Conservation (phyloP, 179 eudicot species). For the Camellia oleifera region DNA sequence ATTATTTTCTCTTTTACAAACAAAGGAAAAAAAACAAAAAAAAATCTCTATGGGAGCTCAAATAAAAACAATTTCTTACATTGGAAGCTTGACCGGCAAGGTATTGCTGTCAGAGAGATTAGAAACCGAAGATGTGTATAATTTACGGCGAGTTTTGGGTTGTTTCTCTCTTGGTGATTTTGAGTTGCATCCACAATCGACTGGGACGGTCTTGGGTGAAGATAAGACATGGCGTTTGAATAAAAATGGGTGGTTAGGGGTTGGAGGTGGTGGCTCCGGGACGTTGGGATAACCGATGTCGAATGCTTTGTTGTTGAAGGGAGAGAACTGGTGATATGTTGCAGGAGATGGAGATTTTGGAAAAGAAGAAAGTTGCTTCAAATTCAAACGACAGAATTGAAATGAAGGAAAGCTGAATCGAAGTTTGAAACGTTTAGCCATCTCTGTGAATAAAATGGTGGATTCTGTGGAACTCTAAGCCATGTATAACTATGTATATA, state of each 20-base stretch:
- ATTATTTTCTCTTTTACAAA: too few relatives aligned
- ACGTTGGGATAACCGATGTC: neutral
- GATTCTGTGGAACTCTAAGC: neutral
- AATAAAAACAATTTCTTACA: too few relatives aligned
- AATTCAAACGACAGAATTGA: conserved; percentile 16
- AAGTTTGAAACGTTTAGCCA: conserved; percentile 19
- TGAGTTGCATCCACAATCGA: neutral
- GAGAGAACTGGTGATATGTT: neutral
- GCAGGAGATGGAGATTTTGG: neutral
- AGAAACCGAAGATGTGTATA: conserved; percentile 8
- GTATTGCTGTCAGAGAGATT: neutral
- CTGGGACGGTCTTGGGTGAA: neutral
- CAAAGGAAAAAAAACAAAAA: too few relatives aligned
- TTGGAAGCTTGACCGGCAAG: neutral
- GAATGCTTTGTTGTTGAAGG: neutral
- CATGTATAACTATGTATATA: neutral
- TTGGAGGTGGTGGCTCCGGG: conserved; percentile 4
- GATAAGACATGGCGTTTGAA: neutral
- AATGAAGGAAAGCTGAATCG: conserved; percentile 5
- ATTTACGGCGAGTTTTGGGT: neutral
- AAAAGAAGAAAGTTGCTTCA: neutral
- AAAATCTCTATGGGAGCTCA: too few relatives aligned
- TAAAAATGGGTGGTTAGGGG: neutral
- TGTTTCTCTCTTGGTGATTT: neutral
- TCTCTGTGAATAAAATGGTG: neutral